phyloP scores from a whole-genome alignment of 2,329 filamentous ascomycete species.

The Colletotrichum horii region DNA sequence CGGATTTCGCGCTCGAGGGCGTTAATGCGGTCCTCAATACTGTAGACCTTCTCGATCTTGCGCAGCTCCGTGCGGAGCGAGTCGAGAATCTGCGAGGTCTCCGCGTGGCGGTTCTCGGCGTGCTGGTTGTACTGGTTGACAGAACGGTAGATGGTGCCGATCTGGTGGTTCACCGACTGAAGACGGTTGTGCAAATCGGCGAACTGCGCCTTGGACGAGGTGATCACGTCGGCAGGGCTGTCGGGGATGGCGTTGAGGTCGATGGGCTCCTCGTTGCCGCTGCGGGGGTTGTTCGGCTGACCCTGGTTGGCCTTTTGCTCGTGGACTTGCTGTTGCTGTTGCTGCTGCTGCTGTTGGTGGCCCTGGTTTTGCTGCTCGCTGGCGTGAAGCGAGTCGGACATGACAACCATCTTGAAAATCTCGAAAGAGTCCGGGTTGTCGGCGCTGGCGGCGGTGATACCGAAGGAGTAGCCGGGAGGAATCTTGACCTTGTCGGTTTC shows the following conservation, averaged over 20 bases:
- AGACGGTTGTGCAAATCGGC: constrained; percentile 85
- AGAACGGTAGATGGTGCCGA: constrained; percentile 65
- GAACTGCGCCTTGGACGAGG: constrained; percentile 69
- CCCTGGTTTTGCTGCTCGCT: constrained; percentile 26
- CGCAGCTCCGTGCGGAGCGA: constrained; percentile 51
- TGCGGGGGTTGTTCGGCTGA: constrained; percentile 28
- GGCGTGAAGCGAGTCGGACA: constrained; percentile 54
- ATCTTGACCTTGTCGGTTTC: constrained; percentile 79
- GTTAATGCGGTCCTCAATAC: constrained; percentile 50
- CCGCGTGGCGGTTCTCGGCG: constrained; percentile 61
- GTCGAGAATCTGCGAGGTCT: constrained; percentile 53
- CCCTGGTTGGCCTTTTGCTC: constrained; percentile 28
- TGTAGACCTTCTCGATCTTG: constrained; percentile 48
- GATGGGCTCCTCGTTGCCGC: constrained; percentile 34
- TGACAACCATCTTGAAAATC: constrained; percentile 83
- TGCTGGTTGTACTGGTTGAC: constrained; percentile 55
- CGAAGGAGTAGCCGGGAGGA: constrained; percentile 82
- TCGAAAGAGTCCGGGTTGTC: constrained; percentile 96
- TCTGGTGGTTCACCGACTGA: constrained; percentile 73
- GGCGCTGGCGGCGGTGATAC: constrained; percentile 84
- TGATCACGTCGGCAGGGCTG: constrained; percentile 50
- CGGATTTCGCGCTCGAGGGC: constrained; percentile 64
- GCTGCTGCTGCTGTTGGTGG: constrained; percentile 31
- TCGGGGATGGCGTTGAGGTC: constrained; percentile 50
- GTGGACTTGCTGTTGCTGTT: constrained; percentile 37